Conservation (phyloP, 2,329 filamentous ascomycete genomes). For the Cucurbitaria berberidis region DNA sequence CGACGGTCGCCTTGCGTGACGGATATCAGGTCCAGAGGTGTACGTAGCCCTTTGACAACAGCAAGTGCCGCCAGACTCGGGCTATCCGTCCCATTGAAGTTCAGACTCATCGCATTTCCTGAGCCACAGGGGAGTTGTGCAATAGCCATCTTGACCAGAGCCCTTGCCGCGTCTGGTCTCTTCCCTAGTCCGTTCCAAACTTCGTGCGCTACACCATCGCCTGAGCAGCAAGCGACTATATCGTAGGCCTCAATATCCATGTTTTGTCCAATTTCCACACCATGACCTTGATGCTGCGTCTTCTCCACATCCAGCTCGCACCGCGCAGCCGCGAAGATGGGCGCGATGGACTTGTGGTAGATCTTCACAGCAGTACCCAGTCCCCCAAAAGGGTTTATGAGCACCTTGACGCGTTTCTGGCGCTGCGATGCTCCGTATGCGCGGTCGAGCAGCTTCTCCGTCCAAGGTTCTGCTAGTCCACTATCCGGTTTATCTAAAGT, state of each 20-base stretch:
- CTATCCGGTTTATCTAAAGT: conserved; percentile 60
- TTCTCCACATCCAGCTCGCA: conserved; percentile 76
- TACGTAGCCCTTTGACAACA: conserved; percentile 86
- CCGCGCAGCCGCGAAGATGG: conserved; percentile 80
- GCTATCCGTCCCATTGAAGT: conserved; percentile 80
- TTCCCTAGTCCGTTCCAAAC: conserved; percentile 91
- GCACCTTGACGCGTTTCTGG: conserved; percentile 80
- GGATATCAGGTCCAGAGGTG: conserved; percentile 82
- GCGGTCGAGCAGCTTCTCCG: conserved; percentile 67
- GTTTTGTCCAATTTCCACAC: conserved; percentile 74
- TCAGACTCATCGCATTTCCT: conserved; percentile 92
- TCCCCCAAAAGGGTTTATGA: conserved; percentile 91
- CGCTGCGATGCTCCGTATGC: conserved; percentile 74
- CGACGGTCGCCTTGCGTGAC: conserved; percentile 80
- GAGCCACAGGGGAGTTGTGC: conserved; percentile 90
- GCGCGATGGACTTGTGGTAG: conserved; percentile 77
- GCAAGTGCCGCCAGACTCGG: conserved; percentile 78
- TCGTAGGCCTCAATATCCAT: conserved; percentile 83
- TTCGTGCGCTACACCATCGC: conserved; percentile 90
- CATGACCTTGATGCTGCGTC: conserved; percentile 77
- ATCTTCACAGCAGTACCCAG: conserved; percentile 75
- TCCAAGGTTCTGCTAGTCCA: conserved; percentile 64
- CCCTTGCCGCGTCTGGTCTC: conserved; percentile 74
- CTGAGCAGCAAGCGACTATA: conserved; percentile 85
- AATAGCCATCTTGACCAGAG: conserved; percentile 78